Conservation (phyloP, 495 filamentous ascomycete species). For the Hyphodiscus hymeniophilus region DNA sequence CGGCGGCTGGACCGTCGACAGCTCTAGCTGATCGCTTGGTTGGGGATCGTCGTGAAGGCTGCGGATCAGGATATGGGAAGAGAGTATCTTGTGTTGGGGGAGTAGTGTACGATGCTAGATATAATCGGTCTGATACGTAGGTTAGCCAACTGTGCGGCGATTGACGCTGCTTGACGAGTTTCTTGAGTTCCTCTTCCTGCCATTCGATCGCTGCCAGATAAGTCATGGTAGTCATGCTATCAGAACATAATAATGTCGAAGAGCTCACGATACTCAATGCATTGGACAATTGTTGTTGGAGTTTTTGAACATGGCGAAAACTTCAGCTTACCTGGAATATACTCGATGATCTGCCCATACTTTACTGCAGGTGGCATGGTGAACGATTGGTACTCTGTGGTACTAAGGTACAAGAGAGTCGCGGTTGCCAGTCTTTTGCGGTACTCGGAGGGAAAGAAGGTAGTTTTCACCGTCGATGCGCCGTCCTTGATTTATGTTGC, state of each 20-base stretch:
- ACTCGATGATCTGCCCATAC: constrained; percentile 48
- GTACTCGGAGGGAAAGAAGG: background rate
- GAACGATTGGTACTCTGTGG: constrained; percentile 2
- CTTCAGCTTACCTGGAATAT: constrained; percentile 42
- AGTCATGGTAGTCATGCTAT: constrained; percentile 5
- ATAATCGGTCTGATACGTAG: constrained; percentile 70
- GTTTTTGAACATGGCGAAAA: background rate
- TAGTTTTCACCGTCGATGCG: background rate
- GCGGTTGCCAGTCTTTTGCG: constrained; percentile 7
- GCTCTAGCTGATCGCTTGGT: constrained; percentile 68
- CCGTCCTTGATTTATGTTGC: background rate
- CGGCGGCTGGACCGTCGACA: constrained; percentile 40
- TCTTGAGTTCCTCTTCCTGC: background rate
- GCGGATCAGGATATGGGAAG: constrained; percentile 71
- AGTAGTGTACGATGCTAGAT: constrained; percentile 85
- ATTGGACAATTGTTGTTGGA: constrained; percentile 1
- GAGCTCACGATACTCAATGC: constrained; percentile 7
- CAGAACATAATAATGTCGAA: constrained; percentile 17
- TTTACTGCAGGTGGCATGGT: constrained; percentile 24
- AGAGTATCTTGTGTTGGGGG: constrained; percentile 69
- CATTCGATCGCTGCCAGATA: constrained; percentile 5
- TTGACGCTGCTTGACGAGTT: background rate
- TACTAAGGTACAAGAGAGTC: background rate
- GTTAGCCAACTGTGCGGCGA: constrained; percentile 12
- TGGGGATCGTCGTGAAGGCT: constrained; percentile 48